These are phyloP conservation scores for Meyerozyma smithsonii DNA, from an alignment of 1,139 yeast genomes.

Conservation along the genomic window DNA sequence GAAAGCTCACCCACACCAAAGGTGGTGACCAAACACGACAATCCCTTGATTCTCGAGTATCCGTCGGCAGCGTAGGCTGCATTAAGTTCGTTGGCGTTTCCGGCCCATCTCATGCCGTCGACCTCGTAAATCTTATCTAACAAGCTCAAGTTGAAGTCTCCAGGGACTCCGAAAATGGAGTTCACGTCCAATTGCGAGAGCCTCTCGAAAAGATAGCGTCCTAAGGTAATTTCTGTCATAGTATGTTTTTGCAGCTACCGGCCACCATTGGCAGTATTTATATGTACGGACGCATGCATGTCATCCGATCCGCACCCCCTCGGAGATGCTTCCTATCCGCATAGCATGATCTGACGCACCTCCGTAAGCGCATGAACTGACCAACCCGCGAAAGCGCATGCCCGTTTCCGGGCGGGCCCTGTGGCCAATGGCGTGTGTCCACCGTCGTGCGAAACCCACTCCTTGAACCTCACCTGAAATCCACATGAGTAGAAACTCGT, in stretches of 20 bases:
- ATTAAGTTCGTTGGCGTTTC: slow-evolving; percentile 40
- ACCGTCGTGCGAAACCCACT: neutral
- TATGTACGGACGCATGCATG: neutral
- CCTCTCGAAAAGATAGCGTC: slow-evolving; percentile 42
- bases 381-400: slow-evolving; percentile 2
- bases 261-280: neutral
- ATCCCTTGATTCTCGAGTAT: slow-evolving; percentile 34
- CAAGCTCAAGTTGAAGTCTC: slow-evolving; percentile 36
- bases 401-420: too few relatives aligned
- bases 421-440: neutral
- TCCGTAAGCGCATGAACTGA: neutral
- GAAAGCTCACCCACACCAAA: slow-evolving; percentile 41
- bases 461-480: slow-evolving; percentile 19
- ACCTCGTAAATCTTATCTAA: slow-evolving; percentile 38
- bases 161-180: slow-evolving; percentile 41
- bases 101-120: slow-evolving; percentile 37
- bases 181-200: slow-evolving; percentile 36
- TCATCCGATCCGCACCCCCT: neutral
- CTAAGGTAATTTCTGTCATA: slow-evolving; percentile 38
- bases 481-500: slow-evolving; percentile 28
- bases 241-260: neutral
- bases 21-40: slow-evolving; percentile 36
- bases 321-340: neutral
- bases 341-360: slow-evolving; percentile 1
- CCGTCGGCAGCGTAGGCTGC: slow-evolving; percentile 45